Percentiles rank a stretch among this genome's conserved stretches.
Evolutionary conservation across 768 basidiomycete species (phyloP).

Genomic region (Auricularia sp.): DNA sequence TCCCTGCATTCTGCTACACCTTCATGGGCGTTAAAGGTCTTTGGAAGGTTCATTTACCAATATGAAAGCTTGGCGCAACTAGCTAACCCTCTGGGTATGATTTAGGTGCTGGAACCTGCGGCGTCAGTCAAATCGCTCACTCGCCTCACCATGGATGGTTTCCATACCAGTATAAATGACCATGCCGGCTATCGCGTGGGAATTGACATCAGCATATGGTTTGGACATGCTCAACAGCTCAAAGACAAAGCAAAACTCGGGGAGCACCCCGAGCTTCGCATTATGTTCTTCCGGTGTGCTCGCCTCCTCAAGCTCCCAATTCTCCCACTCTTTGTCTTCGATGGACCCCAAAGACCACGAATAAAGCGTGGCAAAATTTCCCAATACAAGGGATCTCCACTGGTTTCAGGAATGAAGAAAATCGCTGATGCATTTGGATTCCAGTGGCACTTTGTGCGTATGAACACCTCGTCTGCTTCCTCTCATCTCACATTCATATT

Average conservation of each 20-base stretch:
- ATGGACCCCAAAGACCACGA: conserved; percentile 75
- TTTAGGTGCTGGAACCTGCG: conserved; percentile 59
- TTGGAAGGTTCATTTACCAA: neutral
- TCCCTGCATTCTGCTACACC: too few relatives aligned
- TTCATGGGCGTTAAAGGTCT: neutral
- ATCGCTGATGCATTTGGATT: conserved; percentile 30
- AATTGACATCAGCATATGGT: conserved; percentile 78
- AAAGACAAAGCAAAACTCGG: conserved; percentile 26
- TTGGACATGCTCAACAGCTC: conserved; percentile 28
- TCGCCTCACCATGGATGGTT: conserved; percentile 64
- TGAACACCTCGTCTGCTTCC: conserved; percentile 11
- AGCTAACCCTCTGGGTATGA: conserved; percentile 19
- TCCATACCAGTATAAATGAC: conserved; percentile 53
- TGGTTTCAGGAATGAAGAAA: conserved; percentile 21
- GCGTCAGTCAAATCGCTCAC: conserved; percentile 65
- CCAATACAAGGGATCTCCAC: conserved; percentile 16
- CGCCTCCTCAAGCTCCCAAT: conserved; percentile 69
- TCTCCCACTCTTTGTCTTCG: conserved; percentile 85
- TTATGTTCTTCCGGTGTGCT: conserved; percentile 77
- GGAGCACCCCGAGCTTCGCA: conserved; percentile 78
- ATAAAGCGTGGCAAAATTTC: conserved; percentile 43
- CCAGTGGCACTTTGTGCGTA: conserved; percentile 34
- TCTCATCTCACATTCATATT: conserved; percentile 11
- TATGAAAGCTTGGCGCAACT: conserved; percentile 15
- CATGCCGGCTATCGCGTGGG: conserved; percentile 75